Base-by-base conservation (phyloP, 352 stramenopile species). In the Phytophthora hibernalis region DNA sequence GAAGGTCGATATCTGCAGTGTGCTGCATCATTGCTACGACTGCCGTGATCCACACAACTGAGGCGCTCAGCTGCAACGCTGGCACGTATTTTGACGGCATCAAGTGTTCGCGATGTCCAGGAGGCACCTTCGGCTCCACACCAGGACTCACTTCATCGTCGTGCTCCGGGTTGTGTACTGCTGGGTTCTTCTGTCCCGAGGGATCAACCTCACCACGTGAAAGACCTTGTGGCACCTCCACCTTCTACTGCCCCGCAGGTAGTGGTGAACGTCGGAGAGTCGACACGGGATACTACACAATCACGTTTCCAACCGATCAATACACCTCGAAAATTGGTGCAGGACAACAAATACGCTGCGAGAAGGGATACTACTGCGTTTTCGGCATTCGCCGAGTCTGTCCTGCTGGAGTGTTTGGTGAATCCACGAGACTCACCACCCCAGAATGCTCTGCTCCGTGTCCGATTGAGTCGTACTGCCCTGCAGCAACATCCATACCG, bases 351-450 rank as follows among this genome's bases (percentile, higher is more conserved):
- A 68, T 60, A 56, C 59, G 58, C 22, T 93, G 85, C 18, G 80
- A 92, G n/a, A 74, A 80, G 5, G 86, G 86, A 11, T 83, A 76
- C 59, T 92, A 83, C 54, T 94, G 86, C 48, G 49, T 77, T 13
- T 74, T 80, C 15, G 86, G 86, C 11, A 70, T 92, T 40, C 82
- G 81, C 1, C 71, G 78, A 35, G 62, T 64, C 6, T 94, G 85
- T 65, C 73, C 75, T 20, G 69, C 61, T n/a, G 83, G 82, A 2
- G 76, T 61, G 1, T 91, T 79, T 44, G 83, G 85, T 21, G 60
- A 77, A 4, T 76, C 64, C 8, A 70, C 54, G 5, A 68, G 67
- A 13, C 38, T 91, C 2, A 69, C 35, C 7, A 76, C 68, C 0
- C 26, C 65, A 21, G 43, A 21, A 10, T 93, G 85, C 43, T 77